Evolutionary conservation across 23 red algal genomes (phyloP).

Genomic region (Rhodosorus marinus): DNA sequence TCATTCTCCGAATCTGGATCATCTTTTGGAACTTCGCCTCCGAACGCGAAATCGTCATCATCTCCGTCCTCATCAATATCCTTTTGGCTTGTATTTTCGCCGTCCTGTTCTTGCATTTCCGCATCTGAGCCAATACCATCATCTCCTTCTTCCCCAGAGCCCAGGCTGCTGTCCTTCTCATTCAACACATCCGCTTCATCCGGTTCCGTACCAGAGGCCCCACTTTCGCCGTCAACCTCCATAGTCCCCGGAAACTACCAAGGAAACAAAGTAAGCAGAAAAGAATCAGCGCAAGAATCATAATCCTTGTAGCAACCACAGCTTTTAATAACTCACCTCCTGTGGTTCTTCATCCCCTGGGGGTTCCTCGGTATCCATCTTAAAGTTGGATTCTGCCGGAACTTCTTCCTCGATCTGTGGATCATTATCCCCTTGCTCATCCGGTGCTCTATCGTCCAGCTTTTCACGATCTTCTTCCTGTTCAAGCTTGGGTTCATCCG

Average conservation of each 20-base stretch:
- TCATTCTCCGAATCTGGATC: background rate
- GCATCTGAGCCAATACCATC: background rate
- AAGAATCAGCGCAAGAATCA: too few species aligned
- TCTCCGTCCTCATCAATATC: slow-evolving; percentile 1
- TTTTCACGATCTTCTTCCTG: background rate
- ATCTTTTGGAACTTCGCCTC: background rate
- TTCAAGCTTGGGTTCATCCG: background rate
- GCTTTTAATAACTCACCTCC: too few species aligned
- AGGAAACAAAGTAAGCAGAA: too few species aligned
- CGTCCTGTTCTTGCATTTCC: background rate
- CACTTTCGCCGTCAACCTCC: background rate
- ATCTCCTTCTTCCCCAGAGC: background rate
- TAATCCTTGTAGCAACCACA: too few species aligned
- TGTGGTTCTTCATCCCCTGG: too few species aligned
- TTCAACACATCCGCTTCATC: background rate
- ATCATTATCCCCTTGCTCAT: background rate
- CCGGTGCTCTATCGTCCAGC: background rate
- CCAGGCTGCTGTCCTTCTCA: background rate
- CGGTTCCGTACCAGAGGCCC: background rate
- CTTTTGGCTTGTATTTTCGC: slow-evolving; percentile 1
- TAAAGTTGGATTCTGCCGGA: too few species aligned
- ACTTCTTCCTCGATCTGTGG: slow-evolving; percentile 1
- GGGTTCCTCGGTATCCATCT: too few species aligned
- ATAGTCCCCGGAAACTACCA: background rate
- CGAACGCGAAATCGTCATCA: background rate